These are phyloP conservation scores for Protomyces lactucae-debilis DNA, from an alignment of 1,139 yeast genomes.

Conservation along the genomic window DNA sequence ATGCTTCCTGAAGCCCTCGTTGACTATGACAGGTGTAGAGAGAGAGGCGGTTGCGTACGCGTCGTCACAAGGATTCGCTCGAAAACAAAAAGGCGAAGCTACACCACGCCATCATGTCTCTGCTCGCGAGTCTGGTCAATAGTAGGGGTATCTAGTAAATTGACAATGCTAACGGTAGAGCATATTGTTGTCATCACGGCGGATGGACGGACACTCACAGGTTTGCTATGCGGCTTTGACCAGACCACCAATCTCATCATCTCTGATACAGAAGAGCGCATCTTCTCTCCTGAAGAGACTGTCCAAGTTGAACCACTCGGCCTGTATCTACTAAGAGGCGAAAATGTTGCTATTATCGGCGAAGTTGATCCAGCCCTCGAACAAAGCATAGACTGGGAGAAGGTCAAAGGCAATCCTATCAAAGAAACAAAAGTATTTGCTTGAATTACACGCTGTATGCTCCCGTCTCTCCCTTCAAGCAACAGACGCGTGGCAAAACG, in stretches of 20 bases:
- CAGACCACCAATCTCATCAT: slow-evolving; percentile 29
- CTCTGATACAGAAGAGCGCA: slow-evolving; percentile 26
- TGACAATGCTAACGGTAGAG: background rate
- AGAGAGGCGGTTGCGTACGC: no score
- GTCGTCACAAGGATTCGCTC: no score
- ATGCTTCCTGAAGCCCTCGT: slow-evolving; percentile 40
- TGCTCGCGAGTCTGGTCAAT: background rate
- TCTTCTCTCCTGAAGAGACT: slow-evolving; percentile 25
- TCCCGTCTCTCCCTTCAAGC: background rate
- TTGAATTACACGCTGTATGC: background rate
- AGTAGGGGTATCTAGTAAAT: background rate
- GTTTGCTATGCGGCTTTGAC: slow-evolving; percentile 24
- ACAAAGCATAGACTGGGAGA: slow-evolving; percentile 26
- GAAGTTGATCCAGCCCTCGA: slow-evolving; percentile 23
- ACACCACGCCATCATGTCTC: background rate
- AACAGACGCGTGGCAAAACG: slow-evolving; percentile 25
- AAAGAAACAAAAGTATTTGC: slow-evolving; percentile 23
- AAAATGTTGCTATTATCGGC: slow-evolving; percentile 28
- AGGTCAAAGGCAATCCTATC: slow-evolving; percentile 27
- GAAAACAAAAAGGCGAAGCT: no score
- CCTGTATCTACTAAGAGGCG: slow-evolving; percentile 27
- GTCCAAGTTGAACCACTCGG: slow-evolving; percentile 23
- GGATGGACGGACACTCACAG: slow-evolving; percentile 28
- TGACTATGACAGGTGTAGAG: no score
- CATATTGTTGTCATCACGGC: slow-evolving; percentile 26